Conservation (phyloP, 257 asterid genomes). For the Solanum pinnatisectum region DNA sequence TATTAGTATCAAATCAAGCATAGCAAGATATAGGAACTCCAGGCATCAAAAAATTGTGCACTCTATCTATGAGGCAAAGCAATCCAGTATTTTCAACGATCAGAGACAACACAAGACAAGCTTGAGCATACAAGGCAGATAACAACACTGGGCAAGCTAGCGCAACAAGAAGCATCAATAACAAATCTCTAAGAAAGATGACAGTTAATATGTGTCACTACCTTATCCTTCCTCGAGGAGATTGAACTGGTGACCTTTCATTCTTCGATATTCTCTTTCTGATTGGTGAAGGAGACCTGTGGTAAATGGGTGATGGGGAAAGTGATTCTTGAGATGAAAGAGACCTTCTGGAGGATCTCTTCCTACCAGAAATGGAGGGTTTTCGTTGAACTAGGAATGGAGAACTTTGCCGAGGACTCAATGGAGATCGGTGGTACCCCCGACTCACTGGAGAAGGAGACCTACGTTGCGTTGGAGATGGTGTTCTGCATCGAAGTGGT, state of each 20-base stretch:
- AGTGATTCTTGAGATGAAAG: conserved; percentile 34
- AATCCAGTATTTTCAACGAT: background rate
- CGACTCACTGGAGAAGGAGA: conserved; percentile 45
- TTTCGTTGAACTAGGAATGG: conserved; percentile 41
- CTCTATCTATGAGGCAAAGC: background rate
- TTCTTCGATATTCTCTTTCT: conserved; percentile 34
- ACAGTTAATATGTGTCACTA: conserved; percentile 9
- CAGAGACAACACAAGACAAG: background rate
- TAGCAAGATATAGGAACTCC: background rate
- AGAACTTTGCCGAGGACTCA: conserved; percentile 39
- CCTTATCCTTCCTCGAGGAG: conserved; percentile 65
- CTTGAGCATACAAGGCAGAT: background rate
- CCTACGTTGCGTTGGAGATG: conserved; percentile 24
- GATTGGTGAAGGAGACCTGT: conserved; percentile 39
- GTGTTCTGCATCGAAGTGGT: conserved; percentile 33
- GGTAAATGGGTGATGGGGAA: conserved; percentile 48
- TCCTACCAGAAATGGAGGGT: conserved; percentile 25
- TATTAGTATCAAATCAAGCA: conserved; percentile 7
- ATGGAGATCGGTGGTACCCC: conserved; percentile 40
- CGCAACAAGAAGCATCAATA: background rate
- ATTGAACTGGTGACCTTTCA: conserved; percentile 34
- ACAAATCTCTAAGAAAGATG: background rate
- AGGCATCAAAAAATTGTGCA: background rate
- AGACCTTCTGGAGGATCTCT: conserved; percentile 25
- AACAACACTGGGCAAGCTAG: background rate